Evolutionary conservation across 139 green algal genomes (phyloP), one percentile per base, ranked within the genome.

Genomic region (Micractinium sp.): DNA sequence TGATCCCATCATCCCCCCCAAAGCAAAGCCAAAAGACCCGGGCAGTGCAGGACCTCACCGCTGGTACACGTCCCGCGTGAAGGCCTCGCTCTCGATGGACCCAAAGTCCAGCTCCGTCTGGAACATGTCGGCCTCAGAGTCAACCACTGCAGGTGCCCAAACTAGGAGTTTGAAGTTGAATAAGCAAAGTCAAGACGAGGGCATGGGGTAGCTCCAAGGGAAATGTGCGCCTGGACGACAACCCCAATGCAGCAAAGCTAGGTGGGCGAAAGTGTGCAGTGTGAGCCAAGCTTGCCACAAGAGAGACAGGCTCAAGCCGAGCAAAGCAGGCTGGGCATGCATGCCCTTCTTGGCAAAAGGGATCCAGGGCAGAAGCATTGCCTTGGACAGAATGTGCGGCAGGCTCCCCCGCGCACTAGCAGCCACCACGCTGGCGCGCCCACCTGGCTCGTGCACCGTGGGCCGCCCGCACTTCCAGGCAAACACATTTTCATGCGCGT

Each of bases 401-500:
- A 56, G 33, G n/a, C 14, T 18, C 15, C 14, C n/a, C 25, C 5
- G 3, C n/a, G 0, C 9, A n/a, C 35, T 56, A 39, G 29, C 47
- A 56, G 47, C 47, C 47, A 56, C 9, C 47, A 16, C 9, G 63
- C 63, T 27, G 20, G 63, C 63, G 63, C 69, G 23, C 81, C 33
- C 56, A 81, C 86, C 84, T 88, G 74, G 81, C n/a, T 88, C 89
- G 36, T 89, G 88, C 67, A 75, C 38, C 1, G 87, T 85, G n/a
- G 90, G 90, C 20, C 90, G 73, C 39, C 90, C 90, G 38, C 90
- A 93, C 87, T 93, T 81, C 90, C 90, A 93, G 35, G 84, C 71
- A 71, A 69, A 84, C 47, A 91, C 83, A 3, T 74, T 89, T 76
- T 91, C 87, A n/a, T 90, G 47, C 53, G 85, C 73, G 20, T 91